Base-by-base conservation (phyloP, 805 yeast species). In the Wickerhamomyces sydowiorum region DNA sequence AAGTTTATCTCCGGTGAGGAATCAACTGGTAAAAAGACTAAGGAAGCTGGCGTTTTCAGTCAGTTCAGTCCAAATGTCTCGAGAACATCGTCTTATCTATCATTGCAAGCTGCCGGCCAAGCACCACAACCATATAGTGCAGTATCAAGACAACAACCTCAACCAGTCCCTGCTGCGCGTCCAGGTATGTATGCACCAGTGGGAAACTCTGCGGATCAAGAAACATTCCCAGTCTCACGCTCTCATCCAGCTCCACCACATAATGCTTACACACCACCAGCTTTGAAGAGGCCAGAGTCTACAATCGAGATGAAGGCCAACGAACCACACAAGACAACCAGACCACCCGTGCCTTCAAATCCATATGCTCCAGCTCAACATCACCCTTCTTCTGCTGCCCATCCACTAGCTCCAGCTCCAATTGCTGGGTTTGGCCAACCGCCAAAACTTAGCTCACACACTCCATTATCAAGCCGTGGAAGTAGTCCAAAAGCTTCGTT, bases 1-100 rank as follows among this genome's bases (percentile, higher is more conserved):
- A 81, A 80, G 58, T 80, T 82, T 60, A 89, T 91, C 31, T 97
- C 96, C 1, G 97, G 91, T 37, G 95, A 85, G 28, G 44, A 39
- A 3, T 67, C 69, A 22, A 52, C 65, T 0, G 61, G 64, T 5
- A 4, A 4, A 3, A 32, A 19, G 7, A 51, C 63, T 5, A 66
- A 65, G 36, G 57, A 63, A 21, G 70, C 70, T 30, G 85, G 83
- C 10, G 78, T 80, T 0, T 83, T 84, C 60, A 80, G 86, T 40
- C 82, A 79, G 43, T 82, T 79, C 58, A 80, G 84, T 30, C 89
- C 90, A 1, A 66, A 75, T 3, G 65, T 80, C n/a, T 81, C 89
- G 2, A 69, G 89, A 50, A 75, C 66, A 31, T 66, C 72, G 2
- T 57, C 61, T 1, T 40, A 22, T 30, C 48, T 50, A n/a, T 53